A percentile compares a stretch with the other conserved stretches of the same genome.
Evolutionary conservation across 2,329 filamentous ascomycete genomes (phyloP).

Genomic region (Pseudopyricularia javanii): DNA sequence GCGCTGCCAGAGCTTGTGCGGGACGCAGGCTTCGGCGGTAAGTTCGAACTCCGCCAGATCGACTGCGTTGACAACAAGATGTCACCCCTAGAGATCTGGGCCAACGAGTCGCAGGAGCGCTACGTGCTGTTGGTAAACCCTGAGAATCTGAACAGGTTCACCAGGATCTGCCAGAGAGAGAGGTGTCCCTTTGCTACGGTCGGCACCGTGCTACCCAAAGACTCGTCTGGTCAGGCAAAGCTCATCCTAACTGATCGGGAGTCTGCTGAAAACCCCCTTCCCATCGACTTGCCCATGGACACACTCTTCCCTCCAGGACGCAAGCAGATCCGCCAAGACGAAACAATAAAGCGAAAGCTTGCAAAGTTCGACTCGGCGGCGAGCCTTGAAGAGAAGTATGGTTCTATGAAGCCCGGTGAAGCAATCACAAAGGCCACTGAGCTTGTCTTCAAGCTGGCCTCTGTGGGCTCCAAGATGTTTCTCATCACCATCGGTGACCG

Average conservation of each 20-base stretch:
- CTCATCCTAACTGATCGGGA: conserved; percentile 75
- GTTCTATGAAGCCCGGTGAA: conserved; percentile 38
- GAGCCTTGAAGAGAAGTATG: conserved; percentile 54
- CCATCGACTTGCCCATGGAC: conserved; percentile 82
- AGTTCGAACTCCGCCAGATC: conserved; percentile 87
- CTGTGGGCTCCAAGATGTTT: conserved; percentile 95
- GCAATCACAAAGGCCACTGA: conserved; percentile 56
- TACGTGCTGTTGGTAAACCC: conserved; percentile 85
- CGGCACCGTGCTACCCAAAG: conserved; percentile 56
- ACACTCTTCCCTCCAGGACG: conserved; percentile 79
- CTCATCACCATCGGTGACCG: conserved; percentile 94
- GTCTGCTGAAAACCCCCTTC: conserved; percentile 58
- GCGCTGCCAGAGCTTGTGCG: conserved; percentile 83
- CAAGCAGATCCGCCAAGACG: conserved; percentile 65
- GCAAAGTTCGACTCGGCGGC: conserved; percentile 57
- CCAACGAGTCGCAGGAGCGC: conserved; percentile 90
- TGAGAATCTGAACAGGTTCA: conserved; percentile 67
- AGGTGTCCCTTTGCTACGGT: conserved; percentile 89
- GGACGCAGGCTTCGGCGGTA: conserved; percentile 81
- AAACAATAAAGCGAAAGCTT: conserved; percentile 55
- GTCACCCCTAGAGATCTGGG: conserved; percentile 96
- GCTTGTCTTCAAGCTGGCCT: conserved; percentile 70
- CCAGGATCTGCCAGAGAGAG: conserved; percentile 62
- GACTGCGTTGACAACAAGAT: conserved; percentile 84
- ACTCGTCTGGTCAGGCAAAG: conserved; percentile 51